Base-by-base conservation (phyloP, 2,329 filamentous ascomycete genomes). In the Decorospora gaudefroyi region DNA sequence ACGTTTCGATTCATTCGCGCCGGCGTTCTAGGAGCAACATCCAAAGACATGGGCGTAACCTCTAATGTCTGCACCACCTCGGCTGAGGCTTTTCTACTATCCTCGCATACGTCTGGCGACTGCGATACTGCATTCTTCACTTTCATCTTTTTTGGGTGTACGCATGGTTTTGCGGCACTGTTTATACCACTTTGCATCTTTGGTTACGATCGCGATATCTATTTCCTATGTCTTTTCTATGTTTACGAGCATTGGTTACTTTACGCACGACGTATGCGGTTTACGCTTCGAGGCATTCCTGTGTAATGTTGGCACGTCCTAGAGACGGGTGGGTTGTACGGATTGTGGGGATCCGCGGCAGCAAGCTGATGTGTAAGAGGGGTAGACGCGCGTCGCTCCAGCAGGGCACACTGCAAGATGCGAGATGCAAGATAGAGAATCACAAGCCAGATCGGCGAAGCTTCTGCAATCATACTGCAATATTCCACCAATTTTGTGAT, bases 61-160 rank as follows among this genome's bases (percentile, higher is more conserved):
- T 57, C 48, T 68, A 68, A 68, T 68, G 63, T 68, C 59, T 68
- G 62, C 53, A 55, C 51, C 42, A 45, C 59, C 49, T 46, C 55
- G 46, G 16, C 46, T 35, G 49, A 53, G 56, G 59, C 42, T 30
- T 57, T 62, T 61, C 52, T 60, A 65, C 50, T 48, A 42, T 51
- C 56, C 42, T 50, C 44, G 51, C 50, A 46, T 57, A 55, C 57
- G 60, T 44, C 53, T 39, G 53, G 55, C 57, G 40, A 43, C 25
- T 32, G 53, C 43, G 46, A 49, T 21, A 32, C 38, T 55, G 49
- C 53, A 52, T 64, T 25, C 56, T 42, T 52, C 42, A 43, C 32
- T 62, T n/a, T 53, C 40, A 34, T 35, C 46, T 57, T 59, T 42
- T 46, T 49, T 38, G 21, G 18, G 39, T 41, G 46, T 28, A 39